Evolutionary conservation across 2,329 filamentous ascomycete species (phyloP), one percentile per base, ranked within the genome.

Genomic region (Bisporella sp.): DNA sequence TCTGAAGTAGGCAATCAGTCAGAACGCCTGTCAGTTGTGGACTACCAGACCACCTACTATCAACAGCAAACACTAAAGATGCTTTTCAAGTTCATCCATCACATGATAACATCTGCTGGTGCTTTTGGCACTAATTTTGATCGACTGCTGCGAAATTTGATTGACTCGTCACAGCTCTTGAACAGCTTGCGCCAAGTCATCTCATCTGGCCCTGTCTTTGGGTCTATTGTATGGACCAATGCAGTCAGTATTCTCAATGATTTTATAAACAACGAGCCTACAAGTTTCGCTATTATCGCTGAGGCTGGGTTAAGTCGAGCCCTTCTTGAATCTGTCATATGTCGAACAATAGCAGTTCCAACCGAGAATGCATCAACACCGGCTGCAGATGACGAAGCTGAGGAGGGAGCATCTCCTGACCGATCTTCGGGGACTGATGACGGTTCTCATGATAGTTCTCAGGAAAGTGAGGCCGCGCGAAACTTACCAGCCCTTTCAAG

Each of bases 241-340:
- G 87, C 90, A 5, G 89, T 96, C 54, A 91, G 85, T 49, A 92
- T 96, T 50, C 74, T 99, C 46, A 93, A 89, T 64, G 92, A 89
- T 60, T 99, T 99, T 68, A 95, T 99, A 61, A 95, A 99, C 69
- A 96, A 97, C 64, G 93, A 99, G 63, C 93, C 93, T 0, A 99
- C 93, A 1, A 99, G 93, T 67, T 99, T 96, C 66, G 86, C 89
- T 31, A 89, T 96, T 29, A 93, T 99, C 57, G 89, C 89, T 11
- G 93, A 99, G 69, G 92, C 93, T 46, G 90, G 90, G 28, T 78
- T 99, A 59, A 91, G 93, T 62, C 86, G 86, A 64, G 88, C 84
- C 47, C 86, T 96, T 52, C 75, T 99, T 11, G 85, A 92, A 66
- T 83, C 91, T 4, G 79, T 97, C 48, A 95, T 82, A 1, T 75